Conservation (phyloP, 768 basidiomycete species). For the Naematelia encephala region DNA sequence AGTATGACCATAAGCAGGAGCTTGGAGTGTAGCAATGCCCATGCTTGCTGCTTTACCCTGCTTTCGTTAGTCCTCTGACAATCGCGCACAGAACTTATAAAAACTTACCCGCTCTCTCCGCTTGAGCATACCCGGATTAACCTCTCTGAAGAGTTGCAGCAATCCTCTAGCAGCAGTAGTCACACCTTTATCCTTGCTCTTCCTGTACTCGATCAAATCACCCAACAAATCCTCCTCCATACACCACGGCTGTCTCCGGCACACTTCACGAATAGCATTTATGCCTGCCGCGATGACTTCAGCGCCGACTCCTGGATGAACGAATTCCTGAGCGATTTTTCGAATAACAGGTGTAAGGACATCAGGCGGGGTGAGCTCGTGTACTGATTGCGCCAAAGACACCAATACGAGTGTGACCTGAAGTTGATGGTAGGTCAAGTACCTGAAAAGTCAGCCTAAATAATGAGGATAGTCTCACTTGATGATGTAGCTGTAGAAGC, state of each 20-base stretch:
- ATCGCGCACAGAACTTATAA: conserved; percentile 2
- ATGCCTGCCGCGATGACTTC: conserved; percentile 96
- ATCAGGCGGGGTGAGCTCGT: conserved; percentile 92
- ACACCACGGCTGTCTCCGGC: conserved; percentile 87
- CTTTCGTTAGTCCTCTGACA: background rate
- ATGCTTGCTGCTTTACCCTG: conserved; percentile 90
- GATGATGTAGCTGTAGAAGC: conserved; percentile 93
- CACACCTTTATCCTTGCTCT: conserved; percentile 90
- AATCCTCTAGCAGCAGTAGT: conserved; percentile 83
- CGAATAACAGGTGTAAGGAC: conserved; percentile 80
- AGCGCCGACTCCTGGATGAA: conserved; percentile 92
- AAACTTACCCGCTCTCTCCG: conserved; percentile 66
- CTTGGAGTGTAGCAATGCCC: conserved; percentile 61
- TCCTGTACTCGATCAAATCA: conserved; percentile 90
- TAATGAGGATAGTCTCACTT: conserved; percentile 40
- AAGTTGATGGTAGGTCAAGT: conserved; percentile 86
- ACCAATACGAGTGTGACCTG: conserved; percentile 90
- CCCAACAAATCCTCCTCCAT: conserved; percentile 93
- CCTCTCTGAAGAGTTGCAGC: conserved; percentile 87
- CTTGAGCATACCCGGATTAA: conserved; percentile 89
- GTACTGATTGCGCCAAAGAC: conserved; percentile 87
- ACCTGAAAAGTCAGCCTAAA: conserved; percentile 56
- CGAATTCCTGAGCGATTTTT: conserved; percentile 92
- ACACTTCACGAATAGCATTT: conserved; percentile 93
- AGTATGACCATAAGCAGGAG: conserved; percentile 77